Evolutionary conservation across 495 filamentous ascomycete genomes (phyloP).

Genomic region (Talaromyces proteolyticus): DNA sequence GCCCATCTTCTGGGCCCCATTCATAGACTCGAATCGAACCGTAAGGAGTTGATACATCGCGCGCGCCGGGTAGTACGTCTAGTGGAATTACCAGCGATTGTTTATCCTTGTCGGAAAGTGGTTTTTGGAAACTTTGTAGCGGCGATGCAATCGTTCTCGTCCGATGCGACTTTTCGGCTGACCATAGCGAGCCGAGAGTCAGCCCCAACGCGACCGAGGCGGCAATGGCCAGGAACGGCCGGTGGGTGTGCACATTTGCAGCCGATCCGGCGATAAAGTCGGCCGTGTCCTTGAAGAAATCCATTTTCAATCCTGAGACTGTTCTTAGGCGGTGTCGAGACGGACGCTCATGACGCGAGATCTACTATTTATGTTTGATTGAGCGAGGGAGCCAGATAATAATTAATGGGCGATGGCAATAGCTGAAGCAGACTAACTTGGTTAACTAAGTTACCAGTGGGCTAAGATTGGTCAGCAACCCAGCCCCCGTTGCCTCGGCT

Average conservation of each 20-base stretch:
- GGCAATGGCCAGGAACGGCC: conserved; percentile 34
- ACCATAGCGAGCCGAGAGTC: conserved; percentile 29
- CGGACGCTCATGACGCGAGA: not conserved
- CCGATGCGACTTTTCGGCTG: conserved; percentile 8
- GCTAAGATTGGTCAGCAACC: no score
- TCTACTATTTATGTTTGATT: no score
- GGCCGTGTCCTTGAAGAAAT: conserved; percentile 32
- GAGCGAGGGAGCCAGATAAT: no score
- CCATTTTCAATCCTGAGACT: conserved; percentile 16
- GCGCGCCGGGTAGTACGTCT: conserved; percentile 64
- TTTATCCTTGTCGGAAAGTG: conserved; percentile 40
- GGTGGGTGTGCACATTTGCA: conserved; percentile 28
- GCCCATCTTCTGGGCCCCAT: conserved; percentile 76
- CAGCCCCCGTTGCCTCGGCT: no score
- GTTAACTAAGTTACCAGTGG: no score
- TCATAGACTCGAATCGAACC: conserved; percentile 82
- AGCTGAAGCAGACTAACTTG: no score
- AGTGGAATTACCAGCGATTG: conserved; percentile 62
- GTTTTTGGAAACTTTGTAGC: conserved; percentile 33
- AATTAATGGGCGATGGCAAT: no score
- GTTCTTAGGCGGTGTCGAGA: not conserved
- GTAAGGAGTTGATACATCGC: conserved; percentile 72
- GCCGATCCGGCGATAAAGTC: conserved; percentile 33
- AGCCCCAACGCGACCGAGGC: conserved; percentile 36
- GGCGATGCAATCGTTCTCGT: conserved; percentile 39